These are phyloP conservation scores for Coriaria nepalensis DNA, from an alignment of 306 rosid genomes.

Conservation along the genomic window DNA sequence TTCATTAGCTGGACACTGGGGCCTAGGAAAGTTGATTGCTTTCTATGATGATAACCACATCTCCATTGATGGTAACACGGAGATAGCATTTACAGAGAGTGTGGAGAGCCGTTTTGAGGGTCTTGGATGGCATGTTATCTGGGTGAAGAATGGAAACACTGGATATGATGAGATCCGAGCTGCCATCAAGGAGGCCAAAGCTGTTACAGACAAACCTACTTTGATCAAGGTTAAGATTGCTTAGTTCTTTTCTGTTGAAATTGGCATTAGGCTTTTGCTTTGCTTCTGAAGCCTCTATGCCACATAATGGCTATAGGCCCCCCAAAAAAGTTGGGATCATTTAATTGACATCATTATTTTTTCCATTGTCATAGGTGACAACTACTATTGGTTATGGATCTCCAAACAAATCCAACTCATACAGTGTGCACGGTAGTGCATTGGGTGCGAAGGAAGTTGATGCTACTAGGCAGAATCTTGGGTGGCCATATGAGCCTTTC, in stretches of 20 bases:
- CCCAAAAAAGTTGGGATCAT: too few relatives aligned
- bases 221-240: constrained; percentile 63
- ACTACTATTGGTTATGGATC: constrained; percentile 97
- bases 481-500: constrained; percentile 94
- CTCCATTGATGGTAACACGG: constrained; percentile 91
- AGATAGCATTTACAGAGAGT: constrained; percentile 87
- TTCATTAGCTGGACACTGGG: constrained; percentile 99
- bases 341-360: not conserved
- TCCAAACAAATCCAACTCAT: constrained; percentile 95
- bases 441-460: constrained; percentile 97
- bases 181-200: constrained; percentile 89
- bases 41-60: constrained; percentile 97
- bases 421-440: constrained; percentile 97
- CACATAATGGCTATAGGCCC: too few relatives aligned
- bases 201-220: constrained; percentile 83
- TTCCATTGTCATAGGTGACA: constrained; percentile 51
- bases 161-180: constrained; percentile 94
- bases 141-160: constrained; percentile 96
- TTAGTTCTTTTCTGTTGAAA: not conserved
- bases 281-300: not conserved
- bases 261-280: constrained; percentile 4
- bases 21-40: constrained; percentile 87
- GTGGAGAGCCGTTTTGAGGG: constrained; percentile 82
- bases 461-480: constrained; percentile 88
- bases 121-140: constrained; percentile 96